Percentiles rank a stretch among this genome's conserved stretches.
phyloP scores from a whole-genome alignment of 306 rosid species.

The Vachellia collinsii region DNA sequence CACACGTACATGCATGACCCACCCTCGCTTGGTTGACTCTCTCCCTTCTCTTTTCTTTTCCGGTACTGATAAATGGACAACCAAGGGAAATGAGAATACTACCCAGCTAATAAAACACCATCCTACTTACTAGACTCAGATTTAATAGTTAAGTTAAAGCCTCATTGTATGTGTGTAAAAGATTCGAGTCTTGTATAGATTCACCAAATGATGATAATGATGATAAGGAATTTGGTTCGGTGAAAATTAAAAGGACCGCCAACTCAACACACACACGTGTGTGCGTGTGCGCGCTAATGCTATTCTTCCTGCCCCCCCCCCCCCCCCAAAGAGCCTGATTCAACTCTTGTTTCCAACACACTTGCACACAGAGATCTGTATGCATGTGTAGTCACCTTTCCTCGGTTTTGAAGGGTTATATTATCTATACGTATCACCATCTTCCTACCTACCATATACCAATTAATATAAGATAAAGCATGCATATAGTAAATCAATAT shows the following conservation, averaged over 20 bases:
- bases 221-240: not conserved
- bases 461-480: no score
- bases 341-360: not conserved
- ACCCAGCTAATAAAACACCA: no score
- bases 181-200: no score
- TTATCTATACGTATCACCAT: not conserved
- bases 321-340: not conserved
- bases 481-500: no score
- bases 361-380: not conserved
- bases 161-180: not conserved
- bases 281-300: not conserved
- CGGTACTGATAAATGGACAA: no score
- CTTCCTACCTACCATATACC: not conserved
- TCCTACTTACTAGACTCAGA: no score
- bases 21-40: not conserved
- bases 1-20: not conserved
- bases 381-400: not conserved
- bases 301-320: not conserved
- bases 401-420: not conserved
- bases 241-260: not conserved
- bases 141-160: not conserved
- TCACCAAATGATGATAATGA: not conserved
- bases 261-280: no score
- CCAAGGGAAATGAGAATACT: no score
- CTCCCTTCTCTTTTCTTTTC: not conserved